Percentiles rank a stretch among this genome's conserved stretches.
Conservation (phyloP, 1,284 basidiomycete species). For the Malassezia sympodialis region DNA sequence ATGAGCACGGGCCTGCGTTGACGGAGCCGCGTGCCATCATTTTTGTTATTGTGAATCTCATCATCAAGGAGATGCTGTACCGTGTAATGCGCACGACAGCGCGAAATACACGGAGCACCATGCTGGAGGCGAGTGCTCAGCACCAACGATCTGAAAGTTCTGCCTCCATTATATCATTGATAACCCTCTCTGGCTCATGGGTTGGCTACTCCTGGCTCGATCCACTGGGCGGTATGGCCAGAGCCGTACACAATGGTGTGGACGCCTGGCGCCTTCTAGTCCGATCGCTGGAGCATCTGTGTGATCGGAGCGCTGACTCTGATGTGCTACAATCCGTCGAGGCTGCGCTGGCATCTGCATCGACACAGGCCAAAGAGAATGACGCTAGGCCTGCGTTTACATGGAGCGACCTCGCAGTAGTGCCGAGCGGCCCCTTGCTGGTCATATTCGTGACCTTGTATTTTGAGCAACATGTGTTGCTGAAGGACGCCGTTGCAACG, state of each 20-base stretch:
- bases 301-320: slow-evolving; percentile 68
- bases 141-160: slow-evolving; percentile 80
- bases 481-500: not conserved
- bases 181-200: slow-evolving; percentile 59
- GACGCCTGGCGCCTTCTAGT: slow-evolving; percentile 67
- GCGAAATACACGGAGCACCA: slow-evolving; percentile 75
- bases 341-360: slow-evolving; percentile 50
- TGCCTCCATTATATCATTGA: slow-evolving; percentile 34
- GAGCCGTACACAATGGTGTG: slow-evolving; percentile 75
- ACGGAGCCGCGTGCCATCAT: slow-evolving; percentile 84
- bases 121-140: slow-evolving; percentile 55
- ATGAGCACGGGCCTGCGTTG: not conserved
- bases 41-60: slow-evolving; percentile 73
- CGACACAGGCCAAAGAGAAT: slow-evolving; percentile 6
- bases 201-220: slow-evolving; percentile 76
- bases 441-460: slow-evolving; percentile 1
- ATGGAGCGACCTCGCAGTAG: slow-evolving; percentile 1
- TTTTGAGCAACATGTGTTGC: not conserved
- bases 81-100: slow-evolving; percentile 59
- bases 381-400: not conserved
- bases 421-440: slow-evolving; percentile 2
- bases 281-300: slow-evolving; percentile 69
- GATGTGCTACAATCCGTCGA: slow-evolving; percentile 56
- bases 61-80: slow-evolving; percentile 87
- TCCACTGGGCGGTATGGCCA: slow-evolving; percentile 82